A percentile compares a stretch with the other conserved stretches of the same genome.
These are phyloP conservation scores for Austroboletus eburneus DNA, from an alignment of 768 basidiomycete species.

Conservation along the genomic window DNA sequence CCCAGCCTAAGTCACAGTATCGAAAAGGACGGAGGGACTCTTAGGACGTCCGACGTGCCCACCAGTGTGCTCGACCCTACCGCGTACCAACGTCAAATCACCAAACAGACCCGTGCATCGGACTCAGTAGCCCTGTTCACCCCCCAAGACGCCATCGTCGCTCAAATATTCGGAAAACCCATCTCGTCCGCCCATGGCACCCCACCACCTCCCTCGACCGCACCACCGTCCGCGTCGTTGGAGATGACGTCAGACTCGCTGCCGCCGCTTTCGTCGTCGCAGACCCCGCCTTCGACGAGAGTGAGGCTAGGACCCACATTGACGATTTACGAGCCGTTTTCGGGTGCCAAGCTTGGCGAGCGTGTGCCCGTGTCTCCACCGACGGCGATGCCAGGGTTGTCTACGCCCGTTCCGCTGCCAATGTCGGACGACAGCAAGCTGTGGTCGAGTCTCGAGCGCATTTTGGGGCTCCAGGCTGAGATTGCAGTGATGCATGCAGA, in stretches of 20 bases:
- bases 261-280: slow-evolving; percentile 6
- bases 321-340: slow-evolving; percentile 33
- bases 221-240: slow-evolving; percentile 9
- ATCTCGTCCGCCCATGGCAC: neutral
- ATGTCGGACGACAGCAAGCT: slow-evolving; percentile 43
- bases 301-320: slow-evolving; percentile 4
- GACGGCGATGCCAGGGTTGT: slow-evolving; percentile 3
- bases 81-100: neutral
- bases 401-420: slow-evolving; percentile 5
- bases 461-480: slow-evolving; percentile 69
- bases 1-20: slow-evolving; percentile 15
- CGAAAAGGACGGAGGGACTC: slow-evolving; percentile 8
- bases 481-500: slow-evolving; percentile 69
- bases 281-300: neutral
- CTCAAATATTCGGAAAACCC: slow-evolving; percentile 33
- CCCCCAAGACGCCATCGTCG: slow-evolving; percentile 62
- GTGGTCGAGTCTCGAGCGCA: slow-evolving; percentile 64
- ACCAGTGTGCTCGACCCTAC: slow-evolving; percentile 7
- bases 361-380: slow-evolving; percentile 10
- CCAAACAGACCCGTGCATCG: neutral
- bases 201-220: slow-evolving; percentile 1
- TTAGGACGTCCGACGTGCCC: slow-evolving; percentile 8
- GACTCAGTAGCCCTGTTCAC: slow-evolving; percentile 33
- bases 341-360: slow-evolving; percentile 25
- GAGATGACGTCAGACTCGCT: slow-evolving; percentile 14